Percentiles rank a stretch among this genome's conserved stretches.
phyloP scores from a whole-genome alignment of 768 basidiomycete genomes.

The Psilocybe azurescens region DNA sequence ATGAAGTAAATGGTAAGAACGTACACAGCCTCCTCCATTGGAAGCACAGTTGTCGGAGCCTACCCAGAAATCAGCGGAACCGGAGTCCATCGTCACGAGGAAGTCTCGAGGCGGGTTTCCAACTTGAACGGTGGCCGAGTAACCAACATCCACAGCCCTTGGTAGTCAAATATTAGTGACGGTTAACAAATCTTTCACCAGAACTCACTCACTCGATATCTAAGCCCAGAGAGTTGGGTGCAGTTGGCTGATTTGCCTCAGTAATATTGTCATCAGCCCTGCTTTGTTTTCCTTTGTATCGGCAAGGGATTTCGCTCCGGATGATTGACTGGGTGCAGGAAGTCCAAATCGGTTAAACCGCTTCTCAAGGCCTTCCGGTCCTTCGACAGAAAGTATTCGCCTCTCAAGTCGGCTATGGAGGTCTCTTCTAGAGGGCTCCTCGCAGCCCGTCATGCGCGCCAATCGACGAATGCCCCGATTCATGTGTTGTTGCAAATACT shows the following conservation, averaged over 20 bases:
- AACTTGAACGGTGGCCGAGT: constrained; percentile 62
- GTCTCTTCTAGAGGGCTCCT: constrained; percentile 50
- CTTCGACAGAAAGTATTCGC: constrained; percentile 32
- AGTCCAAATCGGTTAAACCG: constrained; percentile 2
- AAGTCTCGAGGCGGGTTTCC: constrained; percentile 67
- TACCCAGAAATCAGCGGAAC: constrained; percentile 74
- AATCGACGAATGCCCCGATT: constrained; percentile 68
- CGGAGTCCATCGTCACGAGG: constrained; percentile 70
- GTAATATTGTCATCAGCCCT: constrained; percentile 37
- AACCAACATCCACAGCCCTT: constrained; percentile 53
- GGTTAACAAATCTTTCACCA: not conserved
- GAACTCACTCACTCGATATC: constrained; percentile 62
- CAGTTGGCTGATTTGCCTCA: constrained; percentile 39
- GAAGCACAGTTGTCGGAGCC: constrained; percentile 54
- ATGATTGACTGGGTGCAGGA: constrained; percentile 25
- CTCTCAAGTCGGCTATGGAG: constrained; percentile 46
- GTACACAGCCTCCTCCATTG: constrained; percentile 44
- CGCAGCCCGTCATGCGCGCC: constrained; percentile 71
- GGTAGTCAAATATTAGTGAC: not conserved
- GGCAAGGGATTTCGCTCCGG: constrained; percentile 11
- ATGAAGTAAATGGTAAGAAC: constrained; percentile 18
- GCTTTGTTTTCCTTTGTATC: constrained; percentile 1
- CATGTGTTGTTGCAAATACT: constrained; percentile 75
- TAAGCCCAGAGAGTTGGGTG: constrained; percentile 64
- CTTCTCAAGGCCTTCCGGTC: constrained; percentile 28